Evolutionary conservation across 768 basidiomycete genomes (phyloP), one percentile per base, ranked within the genome.

Genomic region (Suillus bovinus): DNA sequence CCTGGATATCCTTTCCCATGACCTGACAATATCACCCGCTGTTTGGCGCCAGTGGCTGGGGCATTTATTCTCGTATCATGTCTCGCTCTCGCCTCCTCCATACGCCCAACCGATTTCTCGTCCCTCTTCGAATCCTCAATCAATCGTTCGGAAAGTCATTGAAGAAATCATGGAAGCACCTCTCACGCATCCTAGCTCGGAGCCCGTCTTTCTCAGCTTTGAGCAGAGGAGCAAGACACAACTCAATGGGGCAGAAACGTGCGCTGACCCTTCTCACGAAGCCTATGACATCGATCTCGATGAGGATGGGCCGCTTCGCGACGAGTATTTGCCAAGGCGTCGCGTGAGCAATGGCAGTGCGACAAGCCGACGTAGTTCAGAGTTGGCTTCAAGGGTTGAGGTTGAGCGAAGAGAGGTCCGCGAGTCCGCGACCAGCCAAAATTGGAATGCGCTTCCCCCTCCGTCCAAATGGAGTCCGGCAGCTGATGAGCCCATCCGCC

Each of bases 391-490:
- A 11, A 56, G 38, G 11, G 38, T 27, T 29, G 55, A 56, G 17
- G 55, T 17, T 4, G 17, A 20, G 55, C 38, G 17, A 27, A 56
- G 6, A 4, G 64, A 64, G 33, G 24, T 44, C 52, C 33, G 46
- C 8, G 24, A 53, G 17, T 58, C 64, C 0, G 46, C 60, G 52
- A 34, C 41, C n/a, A 20, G 52, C 11, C 68, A 63, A 39, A 49
- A 55, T 47, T 69, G 76, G 38, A 80, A 80, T 44, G 41, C 68
- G 14, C 71, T 91, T 20, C 90, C 90, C 50, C 88, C 90, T 27
- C 90, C 91, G 27, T 86, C 90, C 3, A 86, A 86, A 72, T 93
- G 91, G 91, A 90, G 89, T 69, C 90, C 91, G 54, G 82, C 86
- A 14, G 88, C 82, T n/a, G 90, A 90, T 67, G 91, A 91, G 67